These are phyloP conservation scores for Phytophthora brassicae DNA, from an alignment of 352 stramenopile genomes.

Conservation along the genomic window DNA sequence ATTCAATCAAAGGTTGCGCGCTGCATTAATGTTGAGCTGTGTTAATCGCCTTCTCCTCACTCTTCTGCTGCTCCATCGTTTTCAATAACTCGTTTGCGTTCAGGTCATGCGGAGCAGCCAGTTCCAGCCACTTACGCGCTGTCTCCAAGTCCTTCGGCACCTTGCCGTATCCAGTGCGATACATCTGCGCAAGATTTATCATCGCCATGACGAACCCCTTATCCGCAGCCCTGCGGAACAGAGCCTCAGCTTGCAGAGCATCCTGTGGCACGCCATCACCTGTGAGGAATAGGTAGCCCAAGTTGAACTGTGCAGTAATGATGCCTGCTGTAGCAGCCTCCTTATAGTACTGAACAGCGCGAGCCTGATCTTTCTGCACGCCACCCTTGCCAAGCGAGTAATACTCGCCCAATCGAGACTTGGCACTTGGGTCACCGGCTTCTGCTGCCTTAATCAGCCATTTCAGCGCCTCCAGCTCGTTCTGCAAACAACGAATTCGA, in stretches of 20 bases:
- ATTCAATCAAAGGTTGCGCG: slow-evolving; percentile 9
- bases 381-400: slow-evolving; percentile 65
- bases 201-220: slow-evolving; percentile 88
- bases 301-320: slow-evolving; percentile 74
- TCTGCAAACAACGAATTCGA: slow-evolving; percentile 35
- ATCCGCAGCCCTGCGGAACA: slow-evolving; percentile 74
- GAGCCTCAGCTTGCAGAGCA: slow-evolving; percentile 61
- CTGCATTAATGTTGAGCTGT: slow-evolving; percentile 15
- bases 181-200: slow-evolving; percentile 88
- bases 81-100: slow-evolving; percentile 80
- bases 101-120: slow-evolving; percentile 69
- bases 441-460: slow-evolving; percentile 80
- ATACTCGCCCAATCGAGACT: slow-evolving; percentile 69
- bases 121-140: slow-evolving; percentile 73
- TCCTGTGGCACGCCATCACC: slow-evolving; percentile 63
- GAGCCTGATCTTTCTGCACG: slow-evolving; percentile 49
- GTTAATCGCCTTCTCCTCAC: slow-evolving; percentile 2
- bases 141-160: slow-evolving; percentile 66
- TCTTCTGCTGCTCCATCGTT: slow-evolving; percentile 25
- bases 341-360: slow-evolving; percentile 69
- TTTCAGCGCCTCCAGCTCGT: slow-evolving; percentile 62
- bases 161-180: slow-evolving; percentile 63
- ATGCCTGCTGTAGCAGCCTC: slow-evolving; percentile 63
- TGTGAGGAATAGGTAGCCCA: slow-evolving; percentile 70
- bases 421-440: slow-evolving; percentile 70